Evolutionary conservation across 75 land plant genomes (phyloP).

Genomic region (Isoetes taiwanensis): DNA sequence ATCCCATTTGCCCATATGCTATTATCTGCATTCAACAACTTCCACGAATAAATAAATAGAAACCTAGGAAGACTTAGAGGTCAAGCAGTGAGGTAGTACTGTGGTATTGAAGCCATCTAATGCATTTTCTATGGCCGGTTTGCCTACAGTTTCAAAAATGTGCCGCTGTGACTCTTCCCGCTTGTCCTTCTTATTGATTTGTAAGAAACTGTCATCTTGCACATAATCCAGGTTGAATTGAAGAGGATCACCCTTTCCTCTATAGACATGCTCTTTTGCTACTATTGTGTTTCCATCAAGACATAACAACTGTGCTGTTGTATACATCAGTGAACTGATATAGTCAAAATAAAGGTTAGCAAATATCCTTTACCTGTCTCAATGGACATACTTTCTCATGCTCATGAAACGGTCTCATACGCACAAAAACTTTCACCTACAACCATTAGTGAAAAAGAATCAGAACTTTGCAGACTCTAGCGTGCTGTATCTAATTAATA

Average conservation of each 20-base stretch:
- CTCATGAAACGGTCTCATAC: slow-evolving; percentile 8
- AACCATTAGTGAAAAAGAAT: too few relatives aligned
- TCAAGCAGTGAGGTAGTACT: too few relatives aligned
- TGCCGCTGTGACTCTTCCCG: slow-evolving; percentile 19
- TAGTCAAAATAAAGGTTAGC: too few relatives aligned
- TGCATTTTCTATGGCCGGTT: slow-evolving; percentile 17
- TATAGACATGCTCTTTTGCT: slow-evolving; percentile 23
- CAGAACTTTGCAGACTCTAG: too few relatives aligned
- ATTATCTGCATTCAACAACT: slow-evolving; percentile 9
- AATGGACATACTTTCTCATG: slow-evolving; percentile 1
- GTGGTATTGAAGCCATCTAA: slow-evolving; percentile 22
- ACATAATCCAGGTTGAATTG: slow-evolving; percentile 23
- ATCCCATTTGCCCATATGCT: slow-evolving; percentile 23
- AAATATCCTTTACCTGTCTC: neutral
- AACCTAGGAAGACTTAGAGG: too few relatives aligned
- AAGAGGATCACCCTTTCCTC: slow-evolving; percentile 3
- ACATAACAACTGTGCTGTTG: slow-evolving; percentile 21
- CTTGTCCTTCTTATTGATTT: slow-evolving; percentile 8
- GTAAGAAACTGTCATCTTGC: slow-evolving; percentile 20
- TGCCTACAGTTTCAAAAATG: slow-evolving; percentile 15
- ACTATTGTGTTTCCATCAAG: slow-evolving; percentile 17
- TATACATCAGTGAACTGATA: too few relatives aligned
- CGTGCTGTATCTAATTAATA: too few relatives aligned
- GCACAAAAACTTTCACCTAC: slow-evolving; percentile 3
- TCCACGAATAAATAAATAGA: too few relatives aligned